Conservation (phyloP, 768 basidiomycete genomes). For the Xerocomellus intermedius region DNA sequence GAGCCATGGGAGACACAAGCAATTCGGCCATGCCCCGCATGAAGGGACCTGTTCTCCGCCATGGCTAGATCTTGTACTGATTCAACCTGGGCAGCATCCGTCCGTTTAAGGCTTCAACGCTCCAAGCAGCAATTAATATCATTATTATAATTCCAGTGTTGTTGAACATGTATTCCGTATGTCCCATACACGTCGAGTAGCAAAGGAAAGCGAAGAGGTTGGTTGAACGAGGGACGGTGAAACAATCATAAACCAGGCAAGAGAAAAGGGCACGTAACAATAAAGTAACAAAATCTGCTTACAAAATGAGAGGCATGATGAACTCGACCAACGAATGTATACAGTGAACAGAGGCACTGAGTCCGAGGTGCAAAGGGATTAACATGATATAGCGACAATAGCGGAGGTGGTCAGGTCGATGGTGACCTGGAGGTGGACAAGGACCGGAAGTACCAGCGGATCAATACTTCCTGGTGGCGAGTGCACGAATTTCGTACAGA, state of each 20-base stretch:
- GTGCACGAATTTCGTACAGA: constrained; percentile 79
- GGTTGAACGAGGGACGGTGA: constrained; percentile 22
- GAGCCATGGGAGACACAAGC: constrained; percentile 50
- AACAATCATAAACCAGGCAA: constrained; percentile 29
- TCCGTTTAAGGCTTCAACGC: background rate
- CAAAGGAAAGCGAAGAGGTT: constrained; percentile 13
- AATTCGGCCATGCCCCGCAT: constrained; percentile 57
- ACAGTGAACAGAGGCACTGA: constrained; percentile 16
- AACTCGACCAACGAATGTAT: constrained; percentile 22
- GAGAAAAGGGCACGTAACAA: constrained; percentile 26
- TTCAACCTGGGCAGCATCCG: background rate
- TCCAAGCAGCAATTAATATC: constrained; percentile 16
- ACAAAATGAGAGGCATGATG: constrained; percentile 28
- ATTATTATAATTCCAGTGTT: constrained; percentile 19
- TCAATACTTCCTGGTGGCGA: constrained; percentile 84
- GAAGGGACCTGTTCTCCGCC: constrained; percentile 7
- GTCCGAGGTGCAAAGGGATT: constrained; percentile 20
- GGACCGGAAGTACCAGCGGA: constrained; percentile 3
- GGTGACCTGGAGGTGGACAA: background rate
- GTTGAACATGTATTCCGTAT: constrained; percentile 36
- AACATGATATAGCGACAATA: constrained; percentile 15
- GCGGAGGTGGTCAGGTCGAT: background rate
- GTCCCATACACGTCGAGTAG: constrained; percentile 38
- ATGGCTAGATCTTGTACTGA: background rate
- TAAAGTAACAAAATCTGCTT: constrained; percentile 27